Evolutionary conservation across 106 monocot genomes (phyloP), one percentile per base, ranked within the genome.

Genomic region (Narthecium ossifragum): DNA sequence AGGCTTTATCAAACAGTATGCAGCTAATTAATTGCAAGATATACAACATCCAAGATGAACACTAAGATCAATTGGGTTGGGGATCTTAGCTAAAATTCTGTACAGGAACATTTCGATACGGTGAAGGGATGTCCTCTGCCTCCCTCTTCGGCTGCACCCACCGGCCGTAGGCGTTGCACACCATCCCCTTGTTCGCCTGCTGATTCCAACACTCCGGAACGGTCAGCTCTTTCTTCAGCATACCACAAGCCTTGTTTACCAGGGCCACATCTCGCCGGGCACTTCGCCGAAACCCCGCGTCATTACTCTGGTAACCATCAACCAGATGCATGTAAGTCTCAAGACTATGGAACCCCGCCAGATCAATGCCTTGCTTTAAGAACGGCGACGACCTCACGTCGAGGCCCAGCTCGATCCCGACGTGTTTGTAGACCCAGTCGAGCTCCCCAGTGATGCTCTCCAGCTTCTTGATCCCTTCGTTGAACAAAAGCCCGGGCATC

Each of bases 321-420:
- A 85, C 71, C 31, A 81, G 59, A 59, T 90, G 90, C 50, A 85
- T 46, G 71, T 90, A 90, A 0, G 77, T 75, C 73, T 90, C 90
- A 26, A 90, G 53, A 41, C 59, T 67, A 56, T 90, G 90, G 39
- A 75, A 73, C 23, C 81, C 81, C 13, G 62, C 59, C 20, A 75
- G 17, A 39, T 81, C 69, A 21, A 72, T 8, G 2, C 65, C 55
- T 0, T 40, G 65, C 58, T 75, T 85, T 64, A 89, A 50, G 29
- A 75, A 85, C 17, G 81, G 81, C 13, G 89, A 89, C 29, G 47
- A 14, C 18, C 10, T 31, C 1, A 60, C 58, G 29, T 85, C 62
- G 12, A 89, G 61, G 33, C 26, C 66, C 37, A 89, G 47, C 52
- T 81, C 78, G 13, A 74, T 28, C 0, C 81, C 80, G 6, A 68